These are phyloP conservation scores for Talaromyces sp. DNA, from an alignment of 2,329 filamentous ascomycete genomes.

Conservation along the genomic window DNA sequence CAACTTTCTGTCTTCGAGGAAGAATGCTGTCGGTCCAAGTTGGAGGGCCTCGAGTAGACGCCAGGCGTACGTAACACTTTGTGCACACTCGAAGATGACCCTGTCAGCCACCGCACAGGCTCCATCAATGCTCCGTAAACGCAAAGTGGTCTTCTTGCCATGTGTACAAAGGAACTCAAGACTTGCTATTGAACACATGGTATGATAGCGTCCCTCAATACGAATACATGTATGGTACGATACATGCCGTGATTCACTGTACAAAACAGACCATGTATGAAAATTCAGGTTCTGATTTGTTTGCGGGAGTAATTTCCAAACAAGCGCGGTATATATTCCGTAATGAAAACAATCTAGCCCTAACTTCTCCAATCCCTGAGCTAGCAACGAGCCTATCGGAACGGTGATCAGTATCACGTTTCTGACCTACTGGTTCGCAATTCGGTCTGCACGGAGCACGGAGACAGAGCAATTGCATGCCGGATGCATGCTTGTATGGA, in stretches of 20 bases:
- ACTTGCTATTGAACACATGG: background rate
- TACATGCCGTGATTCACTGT: background rate
- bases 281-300: background rate
- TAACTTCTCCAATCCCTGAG: slow-evolving; percentile 1
- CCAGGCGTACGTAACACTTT: background rate
- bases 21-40: background rate
- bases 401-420: slow-evolving; percentile 5
- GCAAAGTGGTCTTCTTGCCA: background rate
- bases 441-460: background rate
- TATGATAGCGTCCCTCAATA: background rate
- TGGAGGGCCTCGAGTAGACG: background rate
- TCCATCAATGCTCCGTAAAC: background rate
- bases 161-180: background rate
- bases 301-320: rapidly evolving
- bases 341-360: background rate
- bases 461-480: background rate
- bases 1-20: background rate
- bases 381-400: slow-evolving; percentile 11
- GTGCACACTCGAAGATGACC: background rate
- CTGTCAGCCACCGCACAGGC: slow-evolving; percentile 5
- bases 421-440: slow-evolving; percentile 1
- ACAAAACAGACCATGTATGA: background rate
- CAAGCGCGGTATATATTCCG: background rate
- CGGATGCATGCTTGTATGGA: slow-evolving; percentile 23
- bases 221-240: slow-evolving; percentile 1